Conservation (phyloP, 2,329 filamentous ascomycete species). For the Colletotrichum chlorophyti region DNA sequence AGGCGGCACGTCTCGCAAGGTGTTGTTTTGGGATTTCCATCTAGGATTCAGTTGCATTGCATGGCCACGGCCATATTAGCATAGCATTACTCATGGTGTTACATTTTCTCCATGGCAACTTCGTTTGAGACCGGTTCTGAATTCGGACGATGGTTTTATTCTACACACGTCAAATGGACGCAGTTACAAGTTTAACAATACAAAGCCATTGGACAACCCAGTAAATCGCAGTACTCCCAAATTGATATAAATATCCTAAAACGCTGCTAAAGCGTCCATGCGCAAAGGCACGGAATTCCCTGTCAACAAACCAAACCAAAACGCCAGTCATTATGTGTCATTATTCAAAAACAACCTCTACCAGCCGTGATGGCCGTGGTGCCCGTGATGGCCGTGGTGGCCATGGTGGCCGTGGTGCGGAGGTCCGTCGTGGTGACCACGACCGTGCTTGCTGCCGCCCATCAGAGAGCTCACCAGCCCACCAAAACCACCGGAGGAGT, state of each 20-base stretch:
- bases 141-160: too few species aligned
- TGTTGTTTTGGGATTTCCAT: background rate
- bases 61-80: constrained; percentile 2
- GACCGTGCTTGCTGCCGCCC: constrained; percentile 17
- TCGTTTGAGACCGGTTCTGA: too few species aligned
- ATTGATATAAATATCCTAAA: too few species aligned
- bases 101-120: background rate
- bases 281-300: too few species aligned
- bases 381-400: background rate
- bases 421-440: constrained; percentile 13
- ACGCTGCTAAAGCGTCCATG: too few species aligned
- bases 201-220: too few species aligned
- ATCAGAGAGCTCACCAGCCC: constrained; percentile 32
- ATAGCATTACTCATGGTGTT: background rate
- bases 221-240: too few species aligned
- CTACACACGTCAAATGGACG: background rate
- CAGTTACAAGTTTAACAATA: background rate
- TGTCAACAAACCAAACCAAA: background rate
- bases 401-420: background rate
- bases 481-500: constrained; percentile 32
- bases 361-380: constrained; percentile 6
- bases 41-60: constrained; percentile 9
- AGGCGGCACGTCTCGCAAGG: background rate
- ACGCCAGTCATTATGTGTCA: background rate
- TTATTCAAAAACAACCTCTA: background rate